A percentile compares a stretch with the other conserved stretches of the same genome.
These are phyloP conservation scores for Xerocomus potaroensis DNA, from an alignment of 768 basidiomycete species.

Conservation along the genomic window DNA sequence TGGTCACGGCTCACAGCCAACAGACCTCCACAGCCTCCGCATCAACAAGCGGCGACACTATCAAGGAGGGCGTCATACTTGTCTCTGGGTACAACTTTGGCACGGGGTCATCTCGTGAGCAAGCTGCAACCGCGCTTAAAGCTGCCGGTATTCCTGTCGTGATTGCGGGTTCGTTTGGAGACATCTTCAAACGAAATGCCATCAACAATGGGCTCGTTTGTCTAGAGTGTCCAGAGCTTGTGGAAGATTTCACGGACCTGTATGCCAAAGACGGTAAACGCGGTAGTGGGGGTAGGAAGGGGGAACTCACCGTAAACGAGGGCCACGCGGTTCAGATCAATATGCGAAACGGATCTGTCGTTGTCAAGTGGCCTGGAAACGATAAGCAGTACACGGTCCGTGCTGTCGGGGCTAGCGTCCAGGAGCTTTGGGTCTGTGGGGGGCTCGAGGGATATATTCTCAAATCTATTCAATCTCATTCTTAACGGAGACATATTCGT, in stretches of 20 bases:
- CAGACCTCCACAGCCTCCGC: slow-evolving; percentile 16
- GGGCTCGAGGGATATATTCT: slow-evolving; percentile 91
- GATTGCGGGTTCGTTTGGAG: slow-evolving; percentile 96
- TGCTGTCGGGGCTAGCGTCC: slow-evolving; percentile 88
- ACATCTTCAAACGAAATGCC: slow-evolving; percentile 98
- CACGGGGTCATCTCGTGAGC: slow-evolving; percentile 96
- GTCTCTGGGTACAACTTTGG: slow-evolving; percentile 98
- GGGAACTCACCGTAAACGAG: slow-evolving; percentile 80
- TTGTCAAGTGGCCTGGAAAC: slow-evolving; percentile 41
- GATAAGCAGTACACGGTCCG: slow-evolving; percentile 62
- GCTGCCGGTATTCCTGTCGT: slow-evolving; percentile 91
- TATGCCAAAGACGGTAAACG: slow-evolving; percentile 74
- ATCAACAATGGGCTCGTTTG: slow-evolving; percentile 99
- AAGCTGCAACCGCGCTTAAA: slow-evolving; percentile 96
- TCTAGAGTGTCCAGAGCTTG: slow-evolving; percentile 86
- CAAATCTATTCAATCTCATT: slow-evolving; percentile 52
- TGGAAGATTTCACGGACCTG: slow-evolving; percentile 71
- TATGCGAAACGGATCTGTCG: slow-evolving; percentile 68
- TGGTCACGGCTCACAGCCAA: slow-evolving; percentile 32
- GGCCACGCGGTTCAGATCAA: slow-evolving; percentile 60
- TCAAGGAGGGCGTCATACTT: slow-evolving; percentile 65
- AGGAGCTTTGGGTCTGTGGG: slow-evolving; percentile 96
- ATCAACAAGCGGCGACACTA: slow-evolving; percentile 8
- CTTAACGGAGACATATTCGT: slow-evolving; percentile 5
- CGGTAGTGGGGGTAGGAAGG: slow-evolving; percentile 72